Base-by-base conservation (phyloP, 768 basidiomycete genomes). In the Pleurotus cornucopiae region DNA sequence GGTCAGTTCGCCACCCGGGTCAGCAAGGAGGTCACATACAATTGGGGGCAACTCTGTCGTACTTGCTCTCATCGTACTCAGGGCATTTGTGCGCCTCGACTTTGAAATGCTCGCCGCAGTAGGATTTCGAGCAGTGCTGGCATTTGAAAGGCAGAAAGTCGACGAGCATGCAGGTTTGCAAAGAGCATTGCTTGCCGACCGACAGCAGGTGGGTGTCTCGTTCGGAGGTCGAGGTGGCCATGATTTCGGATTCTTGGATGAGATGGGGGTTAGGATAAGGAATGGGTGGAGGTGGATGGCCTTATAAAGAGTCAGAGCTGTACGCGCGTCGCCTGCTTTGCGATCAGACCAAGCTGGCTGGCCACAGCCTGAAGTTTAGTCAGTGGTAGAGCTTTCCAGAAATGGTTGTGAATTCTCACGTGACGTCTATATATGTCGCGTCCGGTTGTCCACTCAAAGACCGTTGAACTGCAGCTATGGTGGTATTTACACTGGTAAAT, bases 131-230 rank as follows among this genome's bases (percentile, higher is more conserved):
- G 67, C 91, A 94, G 63, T 91, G 89, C 49, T 89, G 85, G 67
- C 91, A 94, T 70, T 86, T 88, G 77, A 93, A 88, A 0, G 91
- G 91, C 9, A 94, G 74, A 61, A 92, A 93, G 74, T 94, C 91
- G 64, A 92, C 79, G 59, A 89, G 78, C 25, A 76, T 69, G 70
- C 91, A 94, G 1, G 80, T 70, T 0, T 79, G 66, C 49, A 82
- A 76, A 12, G 86, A 82, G 70, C 91, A 94, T 63, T 89, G 86
- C 56, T 81, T 78, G 5, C 89, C 89, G 60, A 93, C 68, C 40
- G 73, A 69, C 57, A 93, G 79, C 7, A 93, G 73, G 16, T 85
- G 77, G n/a, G 71, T 61, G 54, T 86, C 80, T 55, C 70, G 77
- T 49, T 77, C 54, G 18, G 67, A 60, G 7, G 62, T 64, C 6